phyloP scores from a whole-genome alignment of 306 rosid genomes.

The Rosa lucieae region DNA sequence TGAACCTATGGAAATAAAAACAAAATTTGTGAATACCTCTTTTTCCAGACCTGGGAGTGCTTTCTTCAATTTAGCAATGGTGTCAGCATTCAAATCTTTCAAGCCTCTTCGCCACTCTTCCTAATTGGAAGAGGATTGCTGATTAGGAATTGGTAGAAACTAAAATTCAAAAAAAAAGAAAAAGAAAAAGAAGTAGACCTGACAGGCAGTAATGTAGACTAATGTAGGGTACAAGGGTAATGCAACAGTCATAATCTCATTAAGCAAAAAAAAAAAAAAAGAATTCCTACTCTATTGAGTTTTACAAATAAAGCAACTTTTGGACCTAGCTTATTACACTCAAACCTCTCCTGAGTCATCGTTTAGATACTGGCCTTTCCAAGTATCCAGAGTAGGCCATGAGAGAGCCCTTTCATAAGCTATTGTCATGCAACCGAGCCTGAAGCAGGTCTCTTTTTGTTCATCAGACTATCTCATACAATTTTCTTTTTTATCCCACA shows the following conservation, averaged over 20 bases:
- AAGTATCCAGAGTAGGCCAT: neutral
- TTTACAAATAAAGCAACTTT: neutral
- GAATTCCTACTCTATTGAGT: neutral
- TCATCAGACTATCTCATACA: neutral
- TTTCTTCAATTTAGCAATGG: constrained; percentile 44
- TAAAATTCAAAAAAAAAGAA: neutral
- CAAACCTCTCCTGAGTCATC: neutral
- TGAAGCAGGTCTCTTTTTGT: neutral
- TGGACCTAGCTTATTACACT: neutral
- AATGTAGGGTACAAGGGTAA: neutral
- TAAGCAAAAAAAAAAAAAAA: neutral
- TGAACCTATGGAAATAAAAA: neutral
- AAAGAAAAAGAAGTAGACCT: too few relatives aligned
- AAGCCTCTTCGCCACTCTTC: constrained; percentile 78
- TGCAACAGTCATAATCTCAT: neutral
- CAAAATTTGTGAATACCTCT: constrained; percentile 41
- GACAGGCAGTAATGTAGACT: neutral
- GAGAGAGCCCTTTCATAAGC: neutral
- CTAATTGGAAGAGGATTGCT: constrained; percentile 26
- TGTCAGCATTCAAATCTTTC: constrained; percentile 47
- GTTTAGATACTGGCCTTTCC: neutral
- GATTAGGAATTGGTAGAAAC: neutral
- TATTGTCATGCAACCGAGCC: neutral
- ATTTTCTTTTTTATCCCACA: neutral
- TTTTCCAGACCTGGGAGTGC: constrained; percentile 45